A percentile compares a stretch with the other conserved stretches of the same genome.
phyloP scores from a whole-genome alignment of 169 alveolate species.

The Plasmodium malariae region DNA sequence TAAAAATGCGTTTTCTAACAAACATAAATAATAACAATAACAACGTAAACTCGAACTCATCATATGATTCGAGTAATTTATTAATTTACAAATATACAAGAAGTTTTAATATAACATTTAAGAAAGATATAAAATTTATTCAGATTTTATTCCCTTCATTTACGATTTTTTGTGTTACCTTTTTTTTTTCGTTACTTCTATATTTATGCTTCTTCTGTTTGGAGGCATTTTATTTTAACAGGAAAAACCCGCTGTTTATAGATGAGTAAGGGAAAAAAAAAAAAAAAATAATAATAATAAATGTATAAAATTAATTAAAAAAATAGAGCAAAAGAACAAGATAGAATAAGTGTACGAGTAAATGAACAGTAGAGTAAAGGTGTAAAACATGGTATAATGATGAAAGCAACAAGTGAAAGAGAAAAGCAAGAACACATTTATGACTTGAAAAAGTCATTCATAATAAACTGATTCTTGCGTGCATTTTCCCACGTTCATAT shows the following conservation, averaged over 20 bases:
- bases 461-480: neutral
- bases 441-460: too few relatives aligned
- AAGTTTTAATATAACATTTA: slow-evolving; percentile 40
- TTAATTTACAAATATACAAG: slow-evolving; percentile 27
- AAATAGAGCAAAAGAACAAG: neutral
- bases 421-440: too few relatives aligned
- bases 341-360: neutral
- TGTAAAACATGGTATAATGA: too few relatives aligned
- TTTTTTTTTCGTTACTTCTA: slow-evolving; percentile 14
- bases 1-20: slow-evolving; percentile 30
- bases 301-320: neutral
- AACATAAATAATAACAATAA: slow-evolving; percentile 3
- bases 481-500: neutral
- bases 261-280: slow-evolving; percentile 23
- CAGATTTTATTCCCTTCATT: slow-evolving; percentile 60
- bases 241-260: slow-evolving; percentile 19
- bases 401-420: too few relatives aligned
- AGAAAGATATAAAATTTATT: slow-evolving; percentile 42
- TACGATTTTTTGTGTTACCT: slow-evolving; percentile 6
- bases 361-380: too few relatives aligned
- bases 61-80: slow-evolving; percentile 13
- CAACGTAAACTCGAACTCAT: neutral
- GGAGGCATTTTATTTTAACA: slow-evolving; percentile 11
- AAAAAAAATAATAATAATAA: neutral
- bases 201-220: neutral